These are phyloP conservation scores for Chlamydomonas urium DNA, from an alignment of 139 green algal genomes.

Conservation along the genomic window DNA sequence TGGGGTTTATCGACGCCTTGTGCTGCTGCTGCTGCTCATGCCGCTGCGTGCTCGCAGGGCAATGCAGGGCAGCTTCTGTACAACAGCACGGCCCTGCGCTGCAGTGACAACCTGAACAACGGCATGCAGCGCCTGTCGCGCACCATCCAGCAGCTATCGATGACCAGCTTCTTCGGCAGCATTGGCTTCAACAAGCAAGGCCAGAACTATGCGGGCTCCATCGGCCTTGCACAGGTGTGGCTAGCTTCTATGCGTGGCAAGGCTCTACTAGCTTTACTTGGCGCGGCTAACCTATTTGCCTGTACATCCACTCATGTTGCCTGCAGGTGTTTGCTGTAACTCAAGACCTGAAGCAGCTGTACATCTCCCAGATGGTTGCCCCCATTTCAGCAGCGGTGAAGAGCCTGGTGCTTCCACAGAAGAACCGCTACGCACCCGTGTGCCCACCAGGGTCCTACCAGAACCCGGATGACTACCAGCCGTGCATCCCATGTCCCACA, in stretches of 20 bases:
- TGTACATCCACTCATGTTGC: too few species aligned
- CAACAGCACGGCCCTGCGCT: constrained; percentile 8
- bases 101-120: constrained; percentile 28
- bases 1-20: too few species aligned
- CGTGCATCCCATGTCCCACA: constrained; percentile 18
- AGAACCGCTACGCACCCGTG: constrained; percentile 23
- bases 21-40: too few species aligned
- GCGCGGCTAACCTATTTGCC: too few species aligned
- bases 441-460: constrained; percentile 25
- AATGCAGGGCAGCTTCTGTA: constrained; percentile 12
- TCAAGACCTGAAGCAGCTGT: constrained; percentile 5
- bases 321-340: constrained; percentile 22
- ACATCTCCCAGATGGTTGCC: constrained; percentile 24
- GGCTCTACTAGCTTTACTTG: too few species aligned
- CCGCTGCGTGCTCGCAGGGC: too few species aligned
- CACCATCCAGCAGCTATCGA: background rate
- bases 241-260: too few species aligned
- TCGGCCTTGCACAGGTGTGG: too few species aligned
- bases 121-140: constrained; percentile 18
- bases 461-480: constrained; percentile 16
- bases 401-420: constrained; percentile 19
- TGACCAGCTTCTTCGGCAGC: constrained; percentile 23
- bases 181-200: constrained; percentile 25
- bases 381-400: constrained; percentile 9
- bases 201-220: constrained; percentile 25